Evolutionary conservation across 805 yeast genomes (phyloP).

Genomic region (Wickerhamomyces tratensis): DNA sequence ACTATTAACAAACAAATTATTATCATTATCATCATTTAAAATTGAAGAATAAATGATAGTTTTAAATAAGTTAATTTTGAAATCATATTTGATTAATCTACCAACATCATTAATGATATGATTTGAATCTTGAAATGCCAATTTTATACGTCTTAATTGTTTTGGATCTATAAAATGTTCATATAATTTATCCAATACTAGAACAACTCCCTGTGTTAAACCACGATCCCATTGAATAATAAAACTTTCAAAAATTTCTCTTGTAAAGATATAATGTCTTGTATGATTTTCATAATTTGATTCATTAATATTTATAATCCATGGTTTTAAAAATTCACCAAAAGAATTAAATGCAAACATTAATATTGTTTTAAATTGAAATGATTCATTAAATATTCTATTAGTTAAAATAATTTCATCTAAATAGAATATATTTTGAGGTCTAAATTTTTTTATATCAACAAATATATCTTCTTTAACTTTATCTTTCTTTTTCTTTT

Average conservation of each 20-base stretch:
- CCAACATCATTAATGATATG: conserved; percentile 1
- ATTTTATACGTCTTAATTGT: conserved; percentile 18
- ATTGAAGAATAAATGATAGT: not conserved
- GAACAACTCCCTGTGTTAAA: conserved; percentile 7
- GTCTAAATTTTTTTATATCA: not conserved
- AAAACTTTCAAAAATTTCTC: conserved; percentile 15
- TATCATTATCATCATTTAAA: not conserved
- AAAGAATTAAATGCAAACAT: not conserved
- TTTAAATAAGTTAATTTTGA: not conserved
- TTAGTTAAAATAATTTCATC: conserved; percentile 2
- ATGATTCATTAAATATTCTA: not conserved
- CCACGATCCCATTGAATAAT: conserved; percentile 7
- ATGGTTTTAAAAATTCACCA: not conserved
- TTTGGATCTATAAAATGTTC: conserved; percentile 25
- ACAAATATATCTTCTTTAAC: not conserved
- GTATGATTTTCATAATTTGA: conserved; percentile 2
- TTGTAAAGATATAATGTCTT: conserved; percentile 4
- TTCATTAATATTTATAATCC: conserved; percentile 8
- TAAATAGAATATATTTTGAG: too few species aligned
- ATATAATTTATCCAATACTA: conserved; percentile 24
- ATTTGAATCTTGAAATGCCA: conserved; percentile 3
- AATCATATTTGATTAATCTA: not conserved
- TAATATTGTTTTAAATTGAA: not conserved
- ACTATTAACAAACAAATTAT: not conserved
- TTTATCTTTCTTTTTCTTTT: conserved; percentile 13